Conservation (phyloP, 306 rosid species). For the Glycine latifolia region DNA sequence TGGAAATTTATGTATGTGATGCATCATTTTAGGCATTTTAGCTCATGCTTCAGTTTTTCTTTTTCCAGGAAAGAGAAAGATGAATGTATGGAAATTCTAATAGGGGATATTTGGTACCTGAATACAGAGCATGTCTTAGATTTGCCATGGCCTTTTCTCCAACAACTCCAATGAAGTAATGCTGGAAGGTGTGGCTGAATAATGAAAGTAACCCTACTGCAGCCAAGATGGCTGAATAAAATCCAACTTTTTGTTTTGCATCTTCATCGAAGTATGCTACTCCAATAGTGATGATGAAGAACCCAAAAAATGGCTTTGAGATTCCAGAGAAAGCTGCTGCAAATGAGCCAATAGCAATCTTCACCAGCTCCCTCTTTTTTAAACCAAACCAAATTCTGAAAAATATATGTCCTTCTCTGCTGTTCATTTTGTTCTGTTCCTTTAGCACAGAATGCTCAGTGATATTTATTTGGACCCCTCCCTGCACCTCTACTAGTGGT, state of each 20-base stretch:
- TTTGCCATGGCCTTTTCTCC: slow-evolving; percentile 91
- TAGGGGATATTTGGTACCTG: slow-evolving; percentile 59
- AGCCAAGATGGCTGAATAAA: slow-evolving; percentile 65
- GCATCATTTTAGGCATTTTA: not conserved
- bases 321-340: slow-evolving; percentile 78
- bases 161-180: slow-evolving; percentile 81
- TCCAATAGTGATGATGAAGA: slow-evolving; percentile 80
- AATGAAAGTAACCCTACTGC: slow-evolving; percentile 73
- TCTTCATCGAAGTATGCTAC: slow-evolving; percentile 64
- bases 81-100: slow-evolving; percentile 22
- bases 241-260: slow-evolving; percentile 67
- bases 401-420: slow-evolving; percentile 55
- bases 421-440: slow-evolving; percentile 45
- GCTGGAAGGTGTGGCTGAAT: slow-evolving; percentile 81
- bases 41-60: not conserved
- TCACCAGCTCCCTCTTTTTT: slow-evolving; percentile 60
- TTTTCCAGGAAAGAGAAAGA: slow-evolving; percentile 16
- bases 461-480: slow-evolving; percentile 41
- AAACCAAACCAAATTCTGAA: slow-evolving; percentile 87
- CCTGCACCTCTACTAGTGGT: slow-evolving; percentile 40
- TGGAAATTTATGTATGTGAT: slow-evolving; percentile 20
- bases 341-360: slow-evolving; percentile 62
- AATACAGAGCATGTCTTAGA: slow-evolving; percentile 69
- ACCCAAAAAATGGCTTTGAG: slow-evolving; percentile 87
- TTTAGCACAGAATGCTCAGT: slow-evolving; percentile 43